A percentile compares a stretch with the other conserved stretches of the same genome.
These are phyloP conservation scores for Lachancea sp. DNA, from an alignment of 805 yeast species.

Conservation along the genomic window DNA sequence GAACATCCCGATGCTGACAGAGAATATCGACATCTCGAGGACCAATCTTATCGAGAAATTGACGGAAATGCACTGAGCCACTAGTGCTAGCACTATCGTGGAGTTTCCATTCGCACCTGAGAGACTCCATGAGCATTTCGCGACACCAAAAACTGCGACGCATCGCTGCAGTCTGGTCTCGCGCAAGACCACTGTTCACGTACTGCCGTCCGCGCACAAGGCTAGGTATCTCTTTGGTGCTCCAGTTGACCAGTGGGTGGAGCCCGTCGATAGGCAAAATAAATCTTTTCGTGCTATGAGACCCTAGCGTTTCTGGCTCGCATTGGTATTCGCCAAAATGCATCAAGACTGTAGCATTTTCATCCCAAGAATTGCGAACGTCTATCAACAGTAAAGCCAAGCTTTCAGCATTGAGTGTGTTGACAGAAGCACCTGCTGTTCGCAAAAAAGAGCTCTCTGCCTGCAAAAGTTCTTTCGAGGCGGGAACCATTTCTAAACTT, in stretches of 20 bases:
- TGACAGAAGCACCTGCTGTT: conserved; percentile 1
- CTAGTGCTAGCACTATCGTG: conserved; percentile 10
- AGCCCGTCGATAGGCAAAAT: conserved; percentile 65
- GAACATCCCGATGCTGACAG: conserved; percentile 17
- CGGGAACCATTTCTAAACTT: conserved; percentile 62
- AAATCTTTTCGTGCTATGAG: conserved; percentile 49
- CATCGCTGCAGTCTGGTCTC: conserved; percentile 50
- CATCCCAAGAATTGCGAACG: conserved; percentile 74
- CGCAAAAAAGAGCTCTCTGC: conserved; percentile 22
- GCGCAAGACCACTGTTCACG: conserved; percentile 43
- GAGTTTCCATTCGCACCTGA: conserved; percentile 61
- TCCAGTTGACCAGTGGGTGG: conserved; percentile 27
- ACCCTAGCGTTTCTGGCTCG: conserved; percentile 30
- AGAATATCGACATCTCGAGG: conserved; percentile 18
- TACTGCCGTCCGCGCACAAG: conserved; percentile 59
- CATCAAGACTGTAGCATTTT: conserved; percentile 38
- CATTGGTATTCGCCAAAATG: conserved; percentile 29
- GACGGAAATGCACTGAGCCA: conserved; percentile 25
- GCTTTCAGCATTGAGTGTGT: conserved; percentile 36
- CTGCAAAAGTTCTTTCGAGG: conserved; percentile 32
- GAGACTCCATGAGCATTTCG: conserved; percentile 49
- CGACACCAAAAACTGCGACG: conserved; percentile 78
- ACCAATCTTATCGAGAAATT: conserved; percentile 24
- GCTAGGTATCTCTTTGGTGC: conserved; percentile 57
- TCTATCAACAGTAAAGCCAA: conserved; percentile 67